Evolutionary conservation across 2,329 filamentous ascomycete genomes (phyloP), one percentile per base, ranked within the genome.

Genomic region (Allantophomopsis cytisporea): DNA sequence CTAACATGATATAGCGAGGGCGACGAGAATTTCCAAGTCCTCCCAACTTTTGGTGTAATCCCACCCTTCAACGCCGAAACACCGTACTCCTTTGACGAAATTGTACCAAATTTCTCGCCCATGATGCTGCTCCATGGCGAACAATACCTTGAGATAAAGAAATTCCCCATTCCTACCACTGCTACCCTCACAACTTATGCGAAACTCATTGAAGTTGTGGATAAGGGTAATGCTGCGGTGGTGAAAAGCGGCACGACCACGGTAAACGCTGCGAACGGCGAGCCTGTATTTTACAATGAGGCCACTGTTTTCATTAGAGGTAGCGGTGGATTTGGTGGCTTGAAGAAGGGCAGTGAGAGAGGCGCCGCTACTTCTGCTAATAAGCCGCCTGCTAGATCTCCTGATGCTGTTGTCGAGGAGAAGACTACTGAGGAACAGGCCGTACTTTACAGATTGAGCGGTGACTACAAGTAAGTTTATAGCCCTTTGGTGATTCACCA

Each of bases 121-220:
- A 95, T 94, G 86, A 95, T 95, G 87, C 77, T 98, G 38, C 81
- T 98, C 17, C 91, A 98, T 66, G 91, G 91, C 57, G 91, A 98
- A 70, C 91, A 98, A 63, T 98, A 88, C 65, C 84, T 98, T 47
- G 91, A 98, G 64, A 74, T 98, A 55, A 78, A 80, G 57, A 86
- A 89, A 61, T 93, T 79, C 66, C 91, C 91, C 32, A 83, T 96
- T 52, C 89, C 89, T 30, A 95, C 88, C 23, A 73, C 79, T 40
- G 87, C 74, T 38, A 80, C 76, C 41, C 79, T 94, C 37, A 61
- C 83, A 51, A 85, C 82, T 41, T 76, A 78, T 55, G 82, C 78
- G 43, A 80, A 79, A 59, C 79, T 98, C 42, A 75, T 98, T 45
- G 91, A 98, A 60, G 89, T 96, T 8, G 75, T 95, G 36, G 91